Conservation (phyloP, 2,329 filamentous ascomycete genomes). For the Chaetothyriales sp. region DNA sequence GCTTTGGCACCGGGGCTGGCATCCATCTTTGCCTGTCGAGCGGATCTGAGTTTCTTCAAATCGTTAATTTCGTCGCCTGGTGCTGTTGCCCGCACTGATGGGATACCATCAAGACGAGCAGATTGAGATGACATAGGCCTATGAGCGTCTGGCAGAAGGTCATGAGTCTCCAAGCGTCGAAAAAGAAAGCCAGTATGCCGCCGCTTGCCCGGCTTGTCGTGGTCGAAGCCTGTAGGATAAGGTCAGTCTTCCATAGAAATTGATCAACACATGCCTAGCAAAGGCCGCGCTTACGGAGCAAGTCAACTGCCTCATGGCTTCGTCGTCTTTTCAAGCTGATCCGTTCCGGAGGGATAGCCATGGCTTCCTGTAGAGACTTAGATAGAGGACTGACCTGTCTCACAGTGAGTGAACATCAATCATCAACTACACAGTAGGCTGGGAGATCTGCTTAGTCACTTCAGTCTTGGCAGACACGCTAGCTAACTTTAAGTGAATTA, state of each 20-base stretch:
- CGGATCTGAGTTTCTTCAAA: slow-evolving; percentile 5
- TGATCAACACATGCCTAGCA: not conserved
- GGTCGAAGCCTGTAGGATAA: slow-evolving; percentile 27
- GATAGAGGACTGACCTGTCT: not conserved
- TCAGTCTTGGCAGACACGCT: not conserved
- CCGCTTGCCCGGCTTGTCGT: slow-evolving; percentile 27
- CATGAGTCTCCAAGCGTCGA: slow-evolving; percentile 24
- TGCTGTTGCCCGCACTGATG: slow-evolving; percentile 27
- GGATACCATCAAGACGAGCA: slow-evolving; percentile 21
- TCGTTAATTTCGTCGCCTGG: slow-evolving; percentile 28
- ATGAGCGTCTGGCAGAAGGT: slow-evolving; percentile 6
- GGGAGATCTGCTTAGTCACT: not conserved
- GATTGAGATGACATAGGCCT: slow-evolving; percentile 11
- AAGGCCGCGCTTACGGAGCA: slow-evolving; percentile 28
- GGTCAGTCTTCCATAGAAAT: not conserved
- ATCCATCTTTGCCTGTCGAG: slow-evolving; percentile 1
- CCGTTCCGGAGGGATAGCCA: slow-evolving; percentile 34
- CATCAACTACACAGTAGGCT: no score
- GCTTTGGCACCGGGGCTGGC: not conserved
- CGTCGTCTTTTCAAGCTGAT: slow-evolving; percentile 43
- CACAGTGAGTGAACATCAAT: not conserved
- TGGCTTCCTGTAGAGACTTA: slow-evolving; percentile 9
- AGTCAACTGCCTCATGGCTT: slow-evolving; percentile 41
- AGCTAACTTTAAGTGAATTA: no score
- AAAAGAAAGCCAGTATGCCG: slow-evolving; percentile 36